These are phyloP conservation scores for Colletotrichum phormii DNA, from an alignment of 2,329 filamentous ascomycete species.

Conservation along the genomic window DNA sequence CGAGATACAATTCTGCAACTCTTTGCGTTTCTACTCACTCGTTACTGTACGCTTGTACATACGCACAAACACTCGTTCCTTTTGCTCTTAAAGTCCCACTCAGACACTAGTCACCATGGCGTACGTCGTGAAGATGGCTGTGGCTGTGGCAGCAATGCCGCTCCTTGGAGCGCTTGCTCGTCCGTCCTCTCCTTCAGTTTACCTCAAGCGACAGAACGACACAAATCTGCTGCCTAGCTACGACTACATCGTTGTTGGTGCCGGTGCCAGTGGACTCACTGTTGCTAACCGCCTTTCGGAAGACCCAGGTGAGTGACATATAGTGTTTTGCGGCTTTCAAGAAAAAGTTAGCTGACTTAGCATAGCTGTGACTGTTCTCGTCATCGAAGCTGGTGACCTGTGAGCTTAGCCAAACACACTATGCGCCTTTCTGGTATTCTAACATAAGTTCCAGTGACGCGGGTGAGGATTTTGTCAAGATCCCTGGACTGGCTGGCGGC, in stretches of 20 bases:
- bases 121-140: constrained; percentile 24
- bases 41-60: constrained; percentile 17
- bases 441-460: not conserved
- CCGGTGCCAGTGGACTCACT: constrained; percentile 50
- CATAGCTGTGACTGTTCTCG: constrained; percentile 41
- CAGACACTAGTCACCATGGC: constrained; percentile 14
- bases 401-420: not conserved
- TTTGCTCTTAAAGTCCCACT: not conserved
- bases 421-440: not conserved
- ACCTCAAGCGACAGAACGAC: constrained; percentile 9
- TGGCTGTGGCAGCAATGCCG: constrained; percentile 28
- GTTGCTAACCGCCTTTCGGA: constrained; percentile 52
- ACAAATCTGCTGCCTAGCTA: constrained; percentile 36
- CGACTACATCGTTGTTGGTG: constrained; percentile 49
- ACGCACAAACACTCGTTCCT: constrained; percentile 15
- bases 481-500: constrained; percentile 43
- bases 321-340: not conserved
- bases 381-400: constrained; percentile 43
- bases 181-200: constrained; percentile 18
- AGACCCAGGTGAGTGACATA: constrained; percentile 39
- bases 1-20: not conserved
- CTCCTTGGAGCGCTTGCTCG: constrained; percentile 27
- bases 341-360: constrained; percentile 4
- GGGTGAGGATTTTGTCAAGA: constrained; percentile 40
- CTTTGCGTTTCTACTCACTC: constrained; percentile 12